phyloP scores from a whole-genome alignment of 1,284 basidiomycete genomes.

The Violaceomyces palustris region DNA sequence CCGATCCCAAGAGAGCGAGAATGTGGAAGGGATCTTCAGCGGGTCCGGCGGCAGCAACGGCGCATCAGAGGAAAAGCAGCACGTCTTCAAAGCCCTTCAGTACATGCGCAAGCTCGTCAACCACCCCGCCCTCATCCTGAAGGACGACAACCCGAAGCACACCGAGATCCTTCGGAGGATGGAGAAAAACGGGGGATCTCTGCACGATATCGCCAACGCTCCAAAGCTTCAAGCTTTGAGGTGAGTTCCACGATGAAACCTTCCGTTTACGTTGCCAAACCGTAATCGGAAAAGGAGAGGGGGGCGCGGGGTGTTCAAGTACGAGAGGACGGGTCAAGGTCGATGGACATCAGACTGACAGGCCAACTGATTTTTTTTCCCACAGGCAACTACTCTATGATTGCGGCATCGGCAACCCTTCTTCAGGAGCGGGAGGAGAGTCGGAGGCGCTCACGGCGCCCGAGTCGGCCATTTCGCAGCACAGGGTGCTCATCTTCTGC shows the following conservation, averaged over 20 bases:
- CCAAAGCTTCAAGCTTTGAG: slow-evolving; percentile 87
- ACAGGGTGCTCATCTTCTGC: slow-evolving; percentile 97
- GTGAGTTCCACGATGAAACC: too few species aligned
- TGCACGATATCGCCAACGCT: slow-evolving; percentile 81
- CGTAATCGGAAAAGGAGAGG: too few species aligned
- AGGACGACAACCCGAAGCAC: slow-evolving; percentile 53
- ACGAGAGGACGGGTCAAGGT: too few species aligned
- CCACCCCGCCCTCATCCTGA: slow-evolving; percentile 66
- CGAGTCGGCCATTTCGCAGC: slow-evolving; percentile 68
- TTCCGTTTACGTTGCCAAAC: too few species aligned
- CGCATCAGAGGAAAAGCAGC: slow-evolving; percentile 53
- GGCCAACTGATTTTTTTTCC: not conserved
- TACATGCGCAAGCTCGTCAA: slow-evolving; percentile 97
- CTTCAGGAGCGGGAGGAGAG: slow-evolving; percentile 56
- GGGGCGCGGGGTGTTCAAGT: too few species aligned
- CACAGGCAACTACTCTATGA: slow-evolving; percentile 82
- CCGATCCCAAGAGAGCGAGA: slow-evolving; percentile 61
- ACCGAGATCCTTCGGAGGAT: slow-evolving; percentile 64
- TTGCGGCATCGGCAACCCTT: slow-evolving; percentile 78
- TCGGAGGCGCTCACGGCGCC: slow-evolving; percentile 58
- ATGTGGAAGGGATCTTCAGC: slow-evolving; percentile 45
- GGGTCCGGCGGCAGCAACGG: slow-evolving; percentile 58
- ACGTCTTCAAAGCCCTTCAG: slow-evolving; percentile 63
- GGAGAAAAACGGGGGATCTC: slow-evolving; percentile 38
- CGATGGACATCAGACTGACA: too few species aligned